These are phyloP conservation scores for Pichia sp. DNA, from an alignment of 1,139 yeast genomes.

Conservation along the genomic window DNA sequence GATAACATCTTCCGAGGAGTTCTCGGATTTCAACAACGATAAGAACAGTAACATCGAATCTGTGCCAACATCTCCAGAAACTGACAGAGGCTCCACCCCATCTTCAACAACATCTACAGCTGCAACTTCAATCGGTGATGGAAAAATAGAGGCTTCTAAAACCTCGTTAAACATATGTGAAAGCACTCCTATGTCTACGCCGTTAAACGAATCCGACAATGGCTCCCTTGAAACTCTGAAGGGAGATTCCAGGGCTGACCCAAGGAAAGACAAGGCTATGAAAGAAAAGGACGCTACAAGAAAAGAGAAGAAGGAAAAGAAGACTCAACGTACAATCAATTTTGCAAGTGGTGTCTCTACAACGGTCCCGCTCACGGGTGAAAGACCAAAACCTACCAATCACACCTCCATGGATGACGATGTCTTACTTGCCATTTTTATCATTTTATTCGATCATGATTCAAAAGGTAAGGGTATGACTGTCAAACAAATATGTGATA, in stretches of 20 bases:
- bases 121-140: slow-evolving; percentile 18
- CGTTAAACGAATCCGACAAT: slow-evolving; percentile 1
- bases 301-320: slow-evolving; percentile 23
- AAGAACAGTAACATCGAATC: slow-evolving; percentile 12
- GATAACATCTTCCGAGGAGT: slow-evolving; percentile 16
- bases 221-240: not conserved
- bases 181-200: not conserved
- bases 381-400: slow-evolving; percentile 64
- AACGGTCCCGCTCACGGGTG: slow-evolving; percentile 74
- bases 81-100: slow-evolving; percentile 26
- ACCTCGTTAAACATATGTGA: not conserved
- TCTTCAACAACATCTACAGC: slow-evolving; percentile 19
- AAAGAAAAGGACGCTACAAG: slow-evolving; percentile 14
- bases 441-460: slow-evolving; percentile 61
- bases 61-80: slow-evolving; percentile 22
- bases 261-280: slow-evolving; percentile 8
- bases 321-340: slow-evolving; percentile 29
- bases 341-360: slow-evolving; percentile 71
- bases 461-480: slow-evolving; percentile 71
- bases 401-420: slow-evolving; percentile 68
- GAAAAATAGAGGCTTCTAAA: not conserved
- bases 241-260: no score
- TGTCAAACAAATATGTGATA: slow-evolving; percentile 76
- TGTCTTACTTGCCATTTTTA: slow-evolving; percentile 66
- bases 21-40: slow-evolving; percentile 22